Percentiles rank a stretch among this genome's conserved stretches.
Conservation (phyloP, 2,329 filamentous ascomycete genomes). For the Tetracladium maxilliforme region DNA sequence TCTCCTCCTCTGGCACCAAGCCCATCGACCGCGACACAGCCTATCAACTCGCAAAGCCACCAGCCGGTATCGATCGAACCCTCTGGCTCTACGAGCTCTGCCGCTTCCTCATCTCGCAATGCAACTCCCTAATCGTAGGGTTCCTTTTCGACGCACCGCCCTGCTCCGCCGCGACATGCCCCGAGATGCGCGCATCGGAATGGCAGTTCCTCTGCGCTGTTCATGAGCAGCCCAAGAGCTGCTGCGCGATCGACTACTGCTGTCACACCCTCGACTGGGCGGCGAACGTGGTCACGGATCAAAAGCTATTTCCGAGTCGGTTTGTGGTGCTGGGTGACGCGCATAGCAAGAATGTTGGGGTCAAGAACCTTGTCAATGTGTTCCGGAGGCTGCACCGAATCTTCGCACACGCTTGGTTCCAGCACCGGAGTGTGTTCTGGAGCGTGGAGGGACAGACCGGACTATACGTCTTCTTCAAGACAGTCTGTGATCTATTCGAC, state of each 20-base stretch:
- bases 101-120: constrained; percentile 87
- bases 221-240: constrained; percentile 90
- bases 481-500: constrained; percentile 82
- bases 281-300: constrained; percentile 82
- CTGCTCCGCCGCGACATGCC: constrained; percentile 79
- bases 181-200: constrained; percentile 96
- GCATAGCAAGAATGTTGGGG: constrained; percentile 47
- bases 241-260: constrained; percentile 97
- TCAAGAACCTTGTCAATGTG: constrained; percentile 84
- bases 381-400: constrained; percentile 90
- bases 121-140: constrained; percentile 81
- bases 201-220: constrained; percentile 99
- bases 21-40: constrained; percentile 69
- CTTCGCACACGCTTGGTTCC: constrained; percentile 98
- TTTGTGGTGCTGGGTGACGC: constrained; percentile 23
- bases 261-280: constrained; percentile 98
- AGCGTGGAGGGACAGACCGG: constrained; percentile 82
- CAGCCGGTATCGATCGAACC: constrained; percentile 67
- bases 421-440: constrained; percentile 92
- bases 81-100: constrained; percentile 98
- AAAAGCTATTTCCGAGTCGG: constrained; percentile 87
- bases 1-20: too few species aligned
- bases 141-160: constrained; percentile 85
- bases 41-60: constrained; percentile 61
- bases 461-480: constrained; percentile 93